Base-by-base conservation (phyloP, 2,329 filamentous ascomycete species). In the Diaporthe australafricana region DNA sequence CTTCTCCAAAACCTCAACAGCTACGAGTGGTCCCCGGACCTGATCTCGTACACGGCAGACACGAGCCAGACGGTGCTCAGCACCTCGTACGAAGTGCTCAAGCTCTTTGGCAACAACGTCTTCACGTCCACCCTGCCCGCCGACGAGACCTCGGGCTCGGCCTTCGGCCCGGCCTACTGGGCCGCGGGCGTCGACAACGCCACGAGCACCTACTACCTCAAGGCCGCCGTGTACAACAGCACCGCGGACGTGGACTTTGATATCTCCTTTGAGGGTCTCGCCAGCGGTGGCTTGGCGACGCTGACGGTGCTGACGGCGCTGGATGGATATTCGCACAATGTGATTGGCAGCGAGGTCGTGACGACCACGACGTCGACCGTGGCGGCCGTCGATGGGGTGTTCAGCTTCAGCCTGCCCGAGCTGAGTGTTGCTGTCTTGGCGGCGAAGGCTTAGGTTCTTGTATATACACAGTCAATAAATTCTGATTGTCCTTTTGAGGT, bases 391-490 rank as follows among this genome's bases (percentile, higher is more conserved):
- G 75, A 83, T 32, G 89, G 89, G 2, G 78, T 75, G 1, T 89
- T 90, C 75, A 79, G 79, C 53, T 90, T 90, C 75, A 81, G 77
- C 32, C 72, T 91, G 76, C 88, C 88, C 0, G 81, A 87, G 74
- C 79, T 89, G 71, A 89, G 87, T 74, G 84, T 91, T 62, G 88
- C 87, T 17, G 85, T 91, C 2, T 76, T 91, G 67, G 87, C 89
- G 66, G 85, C 84, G 0, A 76, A 56, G 42, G 48, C 72, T 3
- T 73, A 57, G 42, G 16, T 11, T 45, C 1, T 17, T 45, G 11
- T 22, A 30, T 17, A 25, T 22, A 50, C 12, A 16, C 12, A 22
- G n/a, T 32, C 12, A 22, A 7, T 17, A 4, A 42, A 6, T 3
- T 38, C 8, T 11, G 11, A 25, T 38, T 35, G 5, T 25, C 5